Base-by-base conservation (phyloP, 148 eudicot genomes). In the Tetragonia tetragonoides region DNA sequence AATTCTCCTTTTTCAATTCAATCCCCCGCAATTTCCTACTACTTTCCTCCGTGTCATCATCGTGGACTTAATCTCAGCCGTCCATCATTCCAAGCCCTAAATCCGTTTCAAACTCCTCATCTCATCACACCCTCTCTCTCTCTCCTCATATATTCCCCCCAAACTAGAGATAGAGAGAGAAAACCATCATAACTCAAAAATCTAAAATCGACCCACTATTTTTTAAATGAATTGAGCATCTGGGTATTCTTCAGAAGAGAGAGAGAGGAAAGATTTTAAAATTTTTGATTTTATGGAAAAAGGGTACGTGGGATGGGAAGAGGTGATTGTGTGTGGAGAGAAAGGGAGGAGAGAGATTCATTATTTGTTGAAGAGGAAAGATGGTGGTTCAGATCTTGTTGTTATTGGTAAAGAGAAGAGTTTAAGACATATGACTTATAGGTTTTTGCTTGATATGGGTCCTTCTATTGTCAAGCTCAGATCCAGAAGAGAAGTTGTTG, bases 341-440 rank as follows among this genome's bases (percentile, higher is more conserved):
- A 82, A 69, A 76, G 92, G 92, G 57, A 85, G 80, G 80, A 82
- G 87, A 59, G 95, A 89, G 79, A 91, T 92, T 18, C 87, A 80
- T 10, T 95, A 89, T 49, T 88, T 82, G 20, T 73, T 95, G 84
- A 90, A 83, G n/a, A 77, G 83, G 56, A 77, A 63, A 71, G 91
- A 87, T 66, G 97, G 95, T 18, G 74, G 78, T 47, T 80, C 82
- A 73, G 95, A 88, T 87, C 87, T 92, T 51, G 98, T 83, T 44
- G 91, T 92, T 5, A 81, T 92, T 38, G 97, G 92, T 1, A 94
- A 90, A 80, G 93, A 95, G 82, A 89, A 85, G 81, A 88, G 83
- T 47, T 80, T 79, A 24, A 77, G 87, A 46, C 90, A 84, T 75
- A 82, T 87, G 82, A 80, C 86, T 38, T 94, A 85, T 81, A 69